Base-by-base conservation (phyloP, 768 basidiomycete genomes). In the Suillus hirtellus region DNA sequence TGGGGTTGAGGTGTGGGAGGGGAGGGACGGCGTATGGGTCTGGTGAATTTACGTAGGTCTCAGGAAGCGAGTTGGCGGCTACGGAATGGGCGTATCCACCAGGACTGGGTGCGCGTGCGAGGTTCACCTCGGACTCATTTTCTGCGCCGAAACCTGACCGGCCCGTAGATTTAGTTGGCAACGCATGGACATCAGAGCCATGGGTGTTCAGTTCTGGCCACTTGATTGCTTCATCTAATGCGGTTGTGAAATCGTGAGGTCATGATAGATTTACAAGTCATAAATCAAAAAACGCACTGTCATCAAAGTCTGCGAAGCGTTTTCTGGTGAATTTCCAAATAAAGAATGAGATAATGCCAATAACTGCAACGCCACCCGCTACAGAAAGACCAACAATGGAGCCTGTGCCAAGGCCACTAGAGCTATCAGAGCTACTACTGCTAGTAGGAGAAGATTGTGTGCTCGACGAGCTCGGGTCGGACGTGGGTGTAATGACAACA, bases 291-390 rank as follows among this genome's bases (percentile, higher is more conserved):
- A 44, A 84, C 90, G 69, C 74, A 92, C 92, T 87, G 77, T 92
- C 89, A 69, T 93, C 90, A 69, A 90, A 92, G 68, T 89, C 85
- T 31, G 79, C 65, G 71, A 88, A 86, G 63, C 89, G 88, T 73
- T 93, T 95, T 70, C 89, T 82, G 2, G 89, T 90, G 71, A 93
- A 85, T 75, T 95, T 95, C 93, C 93, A 95, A 43, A 91, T 77
- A 66, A 93, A 84, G 78, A 95, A 95, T 17, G 79, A 86, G 59
- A 88, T 76, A 60, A 95, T 81, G 11, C 84, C 89, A 68, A 95
- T 75, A 21, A 88, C 74, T 27, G 91, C 89, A 61, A 93, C 79
- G 60, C 91, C 93, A 49, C 90, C 93, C 3, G 91, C 87, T 27
- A 94, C 90, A 0, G 91, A 88, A 63, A 95, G 79, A 40, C 92